Conservation (phyloP, 306 rosid species). For the Abrus precatorius region DNA sequence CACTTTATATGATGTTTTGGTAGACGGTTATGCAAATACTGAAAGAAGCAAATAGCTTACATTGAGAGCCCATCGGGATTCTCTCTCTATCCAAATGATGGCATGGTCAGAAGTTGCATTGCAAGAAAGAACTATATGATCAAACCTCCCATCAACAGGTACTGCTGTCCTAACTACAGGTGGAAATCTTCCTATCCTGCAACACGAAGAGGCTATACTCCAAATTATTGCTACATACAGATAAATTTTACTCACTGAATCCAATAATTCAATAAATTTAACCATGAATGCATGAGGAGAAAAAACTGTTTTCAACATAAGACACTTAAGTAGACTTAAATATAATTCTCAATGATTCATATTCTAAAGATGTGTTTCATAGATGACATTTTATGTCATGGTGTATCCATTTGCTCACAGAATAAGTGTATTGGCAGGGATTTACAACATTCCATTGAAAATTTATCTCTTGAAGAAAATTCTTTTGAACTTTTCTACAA, state of each 20-base stretch:
- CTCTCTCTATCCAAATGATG: constrained; percentile 92
- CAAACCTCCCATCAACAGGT: constrained; percentile 98
- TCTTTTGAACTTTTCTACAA: constrained; percentile 8
- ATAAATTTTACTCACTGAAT: constrained; percentile 22
- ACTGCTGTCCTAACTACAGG: constrained; percentile 97
- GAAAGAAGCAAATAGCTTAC: constrained; percentile 64
- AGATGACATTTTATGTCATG: neutral
- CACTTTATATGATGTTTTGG: neutral
- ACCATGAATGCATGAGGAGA: constrained; percentile 1
- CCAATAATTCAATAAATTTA: constrained; percentile 11
- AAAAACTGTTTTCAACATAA: neutral
- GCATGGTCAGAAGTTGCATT: constrained; percentile 87
- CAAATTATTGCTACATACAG: constrained; percentile 34
- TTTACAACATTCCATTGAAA: constrained; percentile 25
- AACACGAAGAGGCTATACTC: constrained; percentile 51
- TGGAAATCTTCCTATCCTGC: constrained; percentile 87
- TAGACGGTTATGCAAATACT: constrained; percentile 27
- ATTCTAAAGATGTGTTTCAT: constrained; percentile 6
- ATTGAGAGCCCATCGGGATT: constrained; percentile 78
- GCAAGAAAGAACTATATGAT: constrained; percentile 93
- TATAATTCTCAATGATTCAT: constrained; percentile 2
- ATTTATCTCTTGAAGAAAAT: neutral
- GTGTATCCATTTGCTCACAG: constrained; percentile 9
- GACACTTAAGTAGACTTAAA: neutral
- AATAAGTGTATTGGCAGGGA: neutral